These are phyloP conservation scores for Coelastrella sp. DNA, from an alignment of 139 green algal species.

Conservation along the genomic window DNA sequence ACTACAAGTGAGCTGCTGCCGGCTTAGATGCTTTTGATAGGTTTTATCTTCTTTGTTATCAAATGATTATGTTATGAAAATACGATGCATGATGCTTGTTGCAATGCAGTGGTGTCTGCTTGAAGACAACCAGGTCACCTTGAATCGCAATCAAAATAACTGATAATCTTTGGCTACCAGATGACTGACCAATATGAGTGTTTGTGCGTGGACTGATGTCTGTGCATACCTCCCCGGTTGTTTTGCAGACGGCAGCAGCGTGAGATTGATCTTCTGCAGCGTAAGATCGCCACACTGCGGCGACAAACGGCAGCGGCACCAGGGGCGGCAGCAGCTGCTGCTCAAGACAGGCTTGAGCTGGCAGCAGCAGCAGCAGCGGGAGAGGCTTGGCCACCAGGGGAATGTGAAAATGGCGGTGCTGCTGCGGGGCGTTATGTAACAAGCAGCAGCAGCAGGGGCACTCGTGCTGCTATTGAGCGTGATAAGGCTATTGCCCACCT, in stretches of 20 bases:
- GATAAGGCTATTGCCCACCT: slow-evolving; percentile 77
- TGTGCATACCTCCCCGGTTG: background rate
- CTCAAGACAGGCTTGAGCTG: background rate
- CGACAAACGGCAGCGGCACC: slow-evolving; percentile 26
- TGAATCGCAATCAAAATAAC: too few species aligned
- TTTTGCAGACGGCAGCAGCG: slow-evolving; percentile 56
- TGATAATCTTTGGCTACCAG: too few species aligned
- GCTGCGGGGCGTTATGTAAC: background rate
- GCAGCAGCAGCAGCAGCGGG: slow-evolving; percentile 24
- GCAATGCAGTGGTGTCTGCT: too few species aligned
- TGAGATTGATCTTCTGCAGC: slow-evolving; percentile 78
- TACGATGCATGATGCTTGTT: too few species aligned
- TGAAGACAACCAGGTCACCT: too few species aligned
- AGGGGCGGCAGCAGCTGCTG: slow-evolving; percentile 16
- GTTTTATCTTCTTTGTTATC: background rate
- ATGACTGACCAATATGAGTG: too few species aligned
- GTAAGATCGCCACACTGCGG: slow-evolving; percentile 53
- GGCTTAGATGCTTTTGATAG: background rate
- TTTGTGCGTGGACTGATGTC: too few species aligned
- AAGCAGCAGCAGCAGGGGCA: background rate
- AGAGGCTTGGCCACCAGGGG: slow-evolving; percentile 2
- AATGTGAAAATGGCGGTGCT: background rate
- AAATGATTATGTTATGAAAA: background rate
- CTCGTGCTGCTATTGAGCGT: slow-evolving; percentile 57
- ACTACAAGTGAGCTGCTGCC: slow-evolving; percentile 53